Evolutionary conservation across 345 rosid genomes (phyloP).

Genomic region (Cardamine chenopodiifolia): DNA sequence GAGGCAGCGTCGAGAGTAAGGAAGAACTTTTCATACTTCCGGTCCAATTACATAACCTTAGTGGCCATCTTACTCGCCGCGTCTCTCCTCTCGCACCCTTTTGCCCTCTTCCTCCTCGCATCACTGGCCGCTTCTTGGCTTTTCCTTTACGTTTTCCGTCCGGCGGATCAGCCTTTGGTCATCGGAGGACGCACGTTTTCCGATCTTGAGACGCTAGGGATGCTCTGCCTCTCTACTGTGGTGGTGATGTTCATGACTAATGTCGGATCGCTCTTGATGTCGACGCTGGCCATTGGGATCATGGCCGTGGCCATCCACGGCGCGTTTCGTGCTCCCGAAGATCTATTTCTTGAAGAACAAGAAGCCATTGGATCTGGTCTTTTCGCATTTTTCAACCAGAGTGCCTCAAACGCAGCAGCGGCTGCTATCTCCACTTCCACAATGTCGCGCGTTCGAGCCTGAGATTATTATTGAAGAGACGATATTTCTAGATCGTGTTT

Average conservation of each 20-base stretch:
- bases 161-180: conserved; percentile 51
- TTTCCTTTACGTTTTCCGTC: conserved; percentile 54
- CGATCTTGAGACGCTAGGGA: conserved; percentile 49
- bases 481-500: background rate
- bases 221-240: conserved; percentile 45
- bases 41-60: conserved; percentile 48
- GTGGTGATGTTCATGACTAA: conserved; percentile 56
- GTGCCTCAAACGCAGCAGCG: conserved; percentile 45
- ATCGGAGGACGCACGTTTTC: conserved; percentile 54
- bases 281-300: conserved; percentile 44
- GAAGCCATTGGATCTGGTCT: conserved; percentile 47
- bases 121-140: conserved; percentile 53
- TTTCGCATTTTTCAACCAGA: conserved; percentile 45
- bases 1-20: conserved; percentile 48
- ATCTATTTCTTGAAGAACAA: conserved; percentile 58
- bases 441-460: conserved; percentile 46
- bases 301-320: conserved; percentile 54
- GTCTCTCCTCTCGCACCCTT: conserved; percentile 52
- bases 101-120: conserved; percentile 47
- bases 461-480: background rate
- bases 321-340: conserved; percentile 53
- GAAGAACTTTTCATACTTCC: conserved; percentile 53
- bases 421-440: conserved; percentile 40
- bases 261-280: conserved; percentile 55
- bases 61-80: conserved; percentile 43